Evolutionary conservation across 495 filamentous ascomycete genomes (phyloP).

Genomic region (Penicillium steckii): DNA sequence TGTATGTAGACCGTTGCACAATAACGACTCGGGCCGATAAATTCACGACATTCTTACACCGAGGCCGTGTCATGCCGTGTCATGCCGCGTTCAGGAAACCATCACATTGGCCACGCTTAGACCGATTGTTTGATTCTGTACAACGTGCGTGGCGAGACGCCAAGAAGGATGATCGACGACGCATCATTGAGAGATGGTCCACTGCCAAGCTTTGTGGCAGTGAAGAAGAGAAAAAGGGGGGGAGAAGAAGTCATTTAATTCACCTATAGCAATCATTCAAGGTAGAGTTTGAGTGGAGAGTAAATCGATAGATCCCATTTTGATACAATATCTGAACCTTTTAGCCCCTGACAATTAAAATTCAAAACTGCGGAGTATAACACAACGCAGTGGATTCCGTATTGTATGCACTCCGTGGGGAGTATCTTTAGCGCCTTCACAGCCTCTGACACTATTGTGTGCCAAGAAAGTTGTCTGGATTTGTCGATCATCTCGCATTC

Average conservation of each 20-base stretch:
- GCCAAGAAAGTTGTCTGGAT: slow-evolving; percentile 14
- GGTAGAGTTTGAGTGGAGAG: neutral
- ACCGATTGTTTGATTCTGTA: neutral
- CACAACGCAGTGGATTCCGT: no score
- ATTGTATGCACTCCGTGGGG: no score
- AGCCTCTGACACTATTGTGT: slow-evolving; percentile 23
- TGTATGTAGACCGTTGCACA: slow-evolving; percentile 14
- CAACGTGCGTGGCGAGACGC: slow-evolving; percentile 23
- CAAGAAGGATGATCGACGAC: slow-evolving; percentile 38
- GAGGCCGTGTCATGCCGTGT: neutral
- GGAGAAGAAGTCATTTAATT: neutral
- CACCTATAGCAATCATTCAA: neutral
- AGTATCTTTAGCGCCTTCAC: no score
- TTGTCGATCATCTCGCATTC: slow-evolving; percentile 15
- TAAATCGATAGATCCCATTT: neutral
- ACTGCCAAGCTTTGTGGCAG: slow-evolving; percentile 41
- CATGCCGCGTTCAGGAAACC: neutral
- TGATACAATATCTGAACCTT: no score
- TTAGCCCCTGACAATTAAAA: no score
- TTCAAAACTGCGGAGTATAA: neutral
- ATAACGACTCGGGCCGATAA: slow-evolving; percentile 9
- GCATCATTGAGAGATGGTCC: slow-evolving; percentile 30
- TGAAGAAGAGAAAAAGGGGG: slow-evolving; percentile 13
- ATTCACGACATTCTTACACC: neutral
- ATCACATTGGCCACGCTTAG: neutral